Evolutionary conservation across 1,139 yeast genomes (phyloP).

Genomic region (Magnusiomyces sp.): DNA sequence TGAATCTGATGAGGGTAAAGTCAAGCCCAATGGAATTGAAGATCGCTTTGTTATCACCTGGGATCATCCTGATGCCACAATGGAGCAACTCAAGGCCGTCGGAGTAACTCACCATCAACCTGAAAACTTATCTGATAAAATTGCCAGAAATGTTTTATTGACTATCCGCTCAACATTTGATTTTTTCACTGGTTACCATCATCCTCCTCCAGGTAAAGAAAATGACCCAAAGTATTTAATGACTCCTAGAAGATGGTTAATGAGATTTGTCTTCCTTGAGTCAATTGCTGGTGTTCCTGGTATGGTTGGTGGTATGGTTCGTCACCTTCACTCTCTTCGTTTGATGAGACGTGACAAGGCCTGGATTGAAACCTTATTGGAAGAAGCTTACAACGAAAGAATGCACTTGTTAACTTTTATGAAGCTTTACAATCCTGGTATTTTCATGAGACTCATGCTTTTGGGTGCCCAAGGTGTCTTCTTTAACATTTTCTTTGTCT

Average conservation of each 20-base stretch:
- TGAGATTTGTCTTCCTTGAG: conserved; percentile 61
- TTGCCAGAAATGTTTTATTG: conserved; percentile 43
- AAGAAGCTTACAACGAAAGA: conserved; percentile 73
- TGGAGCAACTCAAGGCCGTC: conserved; percentile 24
- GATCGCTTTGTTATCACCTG: conserved; percentile 13
- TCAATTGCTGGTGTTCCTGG: conserved; percentile 77
- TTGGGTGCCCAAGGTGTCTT: conserved; percentile 67
- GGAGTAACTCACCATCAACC: conserved; percentile 49
- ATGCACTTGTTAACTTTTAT: conserved; percentile 69
- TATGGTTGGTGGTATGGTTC: conserved; percentile 60
- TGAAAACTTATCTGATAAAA: conserved; percentile 39
- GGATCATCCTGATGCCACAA: conserved; percentile 11
- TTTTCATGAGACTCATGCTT: conserved; percentile 48
- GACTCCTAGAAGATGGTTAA: conserved; percentile 61
- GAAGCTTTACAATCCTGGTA: conserved; percentile 55
- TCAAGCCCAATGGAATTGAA: neutral
- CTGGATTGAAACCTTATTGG: conserved; percentile 66
- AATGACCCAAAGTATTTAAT: conserved; percentile 44
- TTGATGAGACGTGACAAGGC: conserved; percentile 60
- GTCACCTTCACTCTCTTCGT: conserved; percentile 57
- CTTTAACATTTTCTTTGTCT: conserved; percentile 54
- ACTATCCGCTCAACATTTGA: conserved; percentile 48
- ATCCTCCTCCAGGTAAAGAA: conserved; percentile 35
- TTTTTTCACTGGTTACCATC: conserved; percentile 57
- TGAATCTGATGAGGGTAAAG: neutral